Base-by-base conservation (phyloP, 2,329 filamentous ascomycete species). In the Verticillium albo-atrum region DNA sequence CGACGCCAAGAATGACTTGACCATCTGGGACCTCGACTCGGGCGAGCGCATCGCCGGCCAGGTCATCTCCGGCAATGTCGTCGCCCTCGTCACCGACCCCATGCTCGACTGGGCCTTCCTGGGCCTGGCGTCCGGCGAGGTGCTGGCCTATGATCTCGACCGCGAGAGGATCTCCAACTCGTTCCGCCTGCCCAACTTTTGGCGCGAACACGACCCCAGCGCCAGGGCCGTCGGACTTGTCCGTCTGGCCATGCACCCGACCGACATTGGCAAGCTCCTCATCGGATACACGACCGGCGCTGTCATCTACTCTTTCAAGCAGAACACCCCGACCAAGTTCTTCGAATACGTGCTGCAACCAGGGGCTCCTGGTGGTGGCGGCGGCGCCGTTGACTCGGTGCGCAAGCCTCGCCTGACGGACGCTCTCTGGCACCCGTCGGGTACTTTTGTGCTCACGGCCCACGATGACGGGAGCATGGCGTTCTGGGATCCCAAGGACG, bases 41-140 rank as follows among this genome's bases (percentile, higher is more conserved):
- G 89, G 87, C 66, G 80, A 80, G 58, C 81, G 89, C 58, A 65
- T 92, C 42, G 84, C 86, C 27, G 86, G 86, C 34, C 89, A 92
- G 70, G 85, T 90, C 4, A 88, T 92, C 10, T 90, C 92, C 0
- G 92, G 91, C 6, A 82, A 87, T 55, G 90, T 93, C 23, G 88
- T 86, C 15, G 83, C 85, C 32, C 72, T 98, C 68, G 82, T 89
- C 60, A 92, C 90, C 7, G 95, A 99, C 71, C 92, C 94, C 1
- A 91, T 91, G 77, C 80, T 99, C 61, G 95, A 99, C 73, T 99
- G 96, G 86, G 92, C 89, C 37, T 89, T 99, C 62, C 79, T 98
- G 52, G 95, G 92, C 14, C 78, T 92, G 63, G 86, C 90, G 64
- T 90, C 84, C 68, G 92, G 94, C 61, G 93, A 98, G 60, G 81